Conservation (phyloP, 192 early-diverging fungal species). For the Dimargaris xerosporica region DNA sequence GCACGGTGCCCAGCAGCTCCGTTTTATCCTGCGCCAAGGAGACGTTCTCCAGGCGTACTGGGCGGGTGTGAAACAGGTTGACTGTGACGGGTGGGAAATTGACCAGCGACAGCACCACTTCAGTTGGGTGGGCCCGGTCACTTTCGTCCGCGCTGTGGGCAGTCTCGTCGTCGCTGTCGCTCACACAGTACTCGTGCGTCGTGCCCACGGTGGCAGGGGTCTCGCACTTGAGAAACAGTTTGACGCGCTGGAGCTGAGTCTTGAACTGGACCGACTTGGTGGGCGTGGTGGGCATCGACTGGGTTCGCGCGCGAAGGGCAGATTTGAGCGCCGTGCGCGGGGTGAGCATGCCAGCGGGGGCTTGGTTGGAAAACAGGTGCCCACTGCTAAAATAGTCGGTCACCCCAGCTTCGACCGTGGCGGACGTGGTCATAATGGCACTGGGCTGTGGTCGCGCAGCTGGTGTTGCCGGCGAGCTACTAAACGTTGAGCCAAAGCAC, state of each 20-base stretch:
- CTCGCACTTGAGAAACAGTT: constrained; percentile 54
- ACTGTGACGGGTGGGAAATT: constrained; percentile 25
- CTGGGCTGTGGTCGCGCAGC: no score
- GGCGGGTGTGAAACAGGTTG: constrained; percentile 24
- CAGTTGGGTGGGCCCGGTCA: neutral
- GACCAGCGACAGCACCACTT: constrained; percentile 19
- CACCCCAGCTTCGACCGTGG: no score
- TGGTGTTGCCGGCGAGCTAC: no score
- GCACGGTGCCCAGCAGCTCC: constrained; percentile 42
- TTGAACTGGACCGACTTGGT: constrained; percentile 53
- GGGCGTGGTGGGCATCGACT: constrained; percentile 23
- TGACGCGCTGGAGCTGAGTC: constrained; percentile 47
- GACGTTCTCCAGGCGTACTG: constrained; percentile 42
- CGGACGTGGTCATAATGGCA: no score
- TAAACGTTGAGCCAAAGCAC: neutral
- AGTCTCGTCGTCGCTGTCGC: constrained; percentile 15
- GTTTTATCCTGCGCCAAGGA: constrained; percentile 32
- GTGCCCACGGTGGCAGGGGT: constrained; percentile 34
- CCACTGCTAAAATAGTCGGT: no score
- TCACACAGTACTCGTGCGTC: constrained; percentile 20
- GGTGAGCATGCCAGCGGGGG: no score
- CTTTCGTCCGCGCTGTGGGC: neutral
- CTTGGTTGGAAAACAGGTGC: no score
- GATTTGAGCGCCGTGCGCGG: constrained; percentile 14
- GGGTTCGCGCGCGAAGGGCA: constrained; percentile 13